These are phyloP conservation scores for Schrenkiella parvula DNA, from an alignment of 345 rosid species.

Conservation along the genomic window DNA sequence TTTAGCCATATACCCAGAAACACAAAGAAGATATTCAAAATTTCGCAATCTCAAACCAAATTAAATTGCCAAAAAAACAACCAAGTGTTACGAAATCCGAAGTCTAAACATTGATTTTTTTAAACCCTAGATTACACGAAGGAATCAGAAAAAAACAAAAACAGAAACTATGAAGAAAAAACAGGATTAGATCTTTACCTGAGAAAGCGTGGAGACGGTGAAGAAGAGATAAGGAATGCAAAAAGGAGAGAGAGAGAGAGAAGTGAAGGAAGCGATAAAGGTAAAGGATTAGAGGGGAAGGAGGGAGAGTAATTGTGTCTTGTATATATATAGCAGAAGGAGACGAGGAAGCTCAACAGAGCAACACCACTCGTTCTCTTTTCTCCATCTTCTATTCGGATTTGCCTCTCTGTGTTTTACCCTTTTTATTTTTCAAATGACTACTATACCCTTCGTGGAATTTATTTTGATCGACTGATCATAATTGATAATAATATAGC, in stretches of 20 bases:
- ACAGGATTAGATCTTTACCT: constrained; percentile 11
- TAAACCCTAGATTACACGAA: not conserved
- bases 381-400: not conserved
- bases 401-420: not conserved
- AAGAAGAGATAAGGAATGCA: constrained; percentile 24
- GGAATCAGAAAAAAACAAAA: not conserved
- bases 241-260: not conserved
- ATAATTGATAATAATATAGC: no score
- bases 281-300: not conserved
- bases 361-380: constrained; percentile 23
- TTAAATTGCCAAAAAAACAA: not conserved
- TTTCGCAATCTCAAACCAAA: not conserved
- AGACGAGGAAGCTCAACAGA: constrained; percentile 14
- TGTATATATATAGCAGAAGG: not conserved
- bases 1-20: not conserved
- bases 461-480: no score
- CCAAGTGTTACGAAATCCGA: not conserved
- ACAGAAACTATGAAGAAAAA: not conserved
- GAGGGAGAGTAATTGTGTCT: not conserved
- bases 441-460: not conserved
- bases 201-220: not conserved
- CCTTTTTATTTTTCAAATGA: not conserved
- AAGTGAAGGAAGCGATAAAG: not conserved
- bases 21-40: not conserved
- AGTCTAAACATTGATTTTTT: not conserved